phyloP scores from a whole-genome alignment of 768 basidiomycete genomes.

The Kwoniella heveanensis region DNA sequence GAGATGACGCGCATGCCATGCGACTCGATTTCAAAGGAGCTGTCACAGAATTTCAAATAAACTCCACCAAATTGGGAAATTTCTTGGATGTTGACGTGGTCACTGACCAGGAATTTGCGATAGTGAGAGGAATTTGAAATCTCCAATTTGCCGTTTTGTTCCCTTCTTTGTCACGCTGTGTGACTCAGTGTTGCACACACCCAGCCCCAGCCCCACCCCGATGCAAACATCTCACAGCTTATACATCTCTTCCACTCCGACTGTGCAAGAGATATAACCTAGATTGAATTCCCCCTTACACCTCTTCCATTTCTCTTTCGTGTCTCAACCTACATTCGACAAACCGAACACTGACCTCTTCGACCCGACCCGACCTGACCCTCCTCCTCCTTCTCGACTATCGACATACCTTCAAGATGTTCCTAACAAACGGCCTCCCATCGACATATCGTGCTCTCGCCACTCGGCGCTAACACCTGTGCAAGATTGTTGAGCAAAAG shows the following conservation, averaged over 20 bases:
- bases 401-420: slow-evolving; percentile 16
- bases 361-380: not conserved
- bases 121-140: not conserved
- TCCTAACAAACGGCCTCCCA: not conserved
- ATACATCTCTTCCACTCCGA: not conserved
- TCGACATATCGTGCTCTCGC: not conserved
- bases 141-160: not conserved
- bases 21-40: too few species aligned
- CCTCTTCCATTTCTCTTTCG: slow-evolving; percentile 9
- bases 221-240: slow-evolving; percentile 2
- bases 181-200: not conserved
- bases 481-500: slow-evolving; percentile 6
- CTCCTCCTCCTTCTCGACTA: too few species aligned
- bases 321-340: slow-evolving; percentile 7
- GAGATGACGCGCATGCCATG: too few species aligned
- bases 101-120: too few species aligned
- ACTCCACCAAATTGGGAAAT: too few species aligned
- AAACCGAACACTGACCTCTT: not conserved
- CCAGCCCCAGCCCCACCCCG: not conserved
- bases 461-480: slow-evolving; percentile 6
- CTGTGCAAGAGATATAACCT: slow-evolving; percentile 3
- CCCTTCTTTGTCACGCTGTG: too few species aligned
- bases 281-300: slow-evolving; percentile 1
- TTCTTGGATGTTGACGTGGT: not conserved
- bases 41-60: not conserved